These are phyloP conservation scores for Amanita pallidorosea DNA, from an alignment of 768 basidiomycete genomes.

Conservation along the genomic window DNA sequence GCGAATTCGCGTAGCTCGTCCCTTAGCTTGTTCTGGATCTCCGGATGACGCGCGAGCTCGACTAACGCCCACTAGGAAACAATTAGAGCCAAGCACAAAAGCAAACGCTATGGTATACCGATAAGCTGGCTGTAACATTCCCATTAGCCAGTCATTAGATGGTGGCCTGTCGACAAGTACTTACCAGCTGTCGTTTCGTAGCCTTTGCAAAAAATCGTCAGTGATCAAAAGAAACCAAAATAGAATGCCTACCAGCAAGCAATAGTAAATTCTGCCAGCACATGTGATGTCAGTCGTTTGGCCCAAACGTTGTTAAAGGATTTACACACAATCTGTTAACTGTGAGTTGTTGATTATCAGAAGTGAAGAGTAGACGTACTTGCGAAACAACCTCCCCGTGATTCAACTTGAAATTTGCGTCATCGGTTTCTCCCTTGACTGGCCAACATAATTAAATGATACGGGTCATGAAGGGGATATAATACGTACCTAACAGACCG, in stretches of 20 bases:
- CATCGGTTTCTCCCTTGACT: conserved; percentile 25
- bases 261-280: conserved; percentile 22
- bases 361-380: conserved; percentile 10
- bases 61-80: conserved; percentile 13
- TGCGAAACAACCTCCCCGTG: conserved; percentile 26
- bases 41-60: conserved; percentile 12
- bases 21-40: conserved; percentile 10
- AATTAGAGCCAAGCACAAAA: not conserved
- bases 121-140: not conserved
- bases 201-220: conserved; percentile 17
- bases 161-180: conserved; percentile 1
- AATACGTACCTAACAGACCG: conserved; percentile 21
- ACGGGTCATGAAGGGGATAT: not conserved
- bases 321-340: conserved; percentile 6
- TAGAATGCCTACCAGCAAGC: conserved; percentile 19
- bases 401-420: conserved; percentile 22
- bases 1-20: conserved; percentile 10
- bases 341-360: not conserved
- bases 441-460: not conserved
- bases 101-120: not conserved
- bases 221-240: not conserved
- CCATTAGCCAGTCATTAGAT: not conserved
- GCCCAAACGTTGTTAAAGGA: not conserved
- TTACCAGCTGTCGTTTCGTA: conserved; percentile 45
- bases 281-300: not conserved